Conservation (phyloP, 1,284 basidiomycete genomes). For the Leccinum griseonigrum region DNA sequence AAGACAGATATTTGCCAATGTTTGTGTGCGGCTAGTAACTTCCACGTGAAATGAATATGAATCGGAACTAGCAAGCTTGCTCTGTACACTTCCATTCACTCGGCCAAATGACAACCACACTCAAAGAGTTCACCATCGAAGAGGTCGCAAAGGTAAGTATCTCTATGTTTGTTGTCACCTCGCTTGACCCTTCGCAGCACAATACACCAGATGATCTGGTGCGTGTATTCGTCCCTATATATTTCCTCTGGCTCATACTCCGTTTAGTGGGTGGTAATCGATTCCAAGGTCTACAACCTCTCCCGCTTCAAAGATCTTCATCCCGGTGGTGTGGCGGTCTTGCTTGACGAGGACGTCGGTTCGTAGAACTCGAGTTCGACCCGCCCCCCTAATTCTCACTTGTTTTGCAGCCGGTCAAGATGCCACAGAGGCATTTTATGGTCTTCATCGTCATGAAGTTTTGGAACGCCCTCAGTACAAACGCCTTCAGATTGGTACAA, state of each 20-base stretch:
- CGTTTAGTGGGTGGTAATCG: conserved; percentile 78
- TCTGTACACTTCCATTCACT: conserved; percentile 11
- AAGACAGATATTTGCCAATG: neutral
- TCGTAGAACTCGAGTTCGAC: conserved; percentile 25
- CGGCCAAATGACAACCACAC: conserved; percentile 31
- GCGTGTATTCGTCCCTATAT: conserved; percentile 17
- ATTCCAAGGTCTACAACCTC: conserved; percentile 80
- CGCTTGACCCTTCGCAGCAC: conserved; percentile 41
- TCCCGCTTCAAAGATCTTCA: conserved; percentile 78
- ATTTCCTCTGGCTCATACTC: conserved; percentile 10
- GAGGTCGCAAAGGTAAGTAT: conserved; percentile 37
- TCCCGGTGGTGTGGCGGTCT: conserved; percentile 77
- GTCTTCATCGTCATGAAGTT: too few relatives aligned
- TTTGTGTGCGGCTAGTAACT: neutral
- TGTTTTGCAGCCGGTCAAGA: too few relatives aligned
- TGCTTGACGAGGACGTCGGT: conserved; percentile 75
- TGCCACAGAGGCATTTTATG: too few relatives aligned
- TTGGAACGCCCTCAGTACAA: too few relatives aligned
- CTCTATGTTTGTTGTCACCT: neutral
- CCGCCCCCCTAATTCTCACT: too few relatives aligned
- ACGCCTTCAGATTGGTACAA: too few relatives aligned
- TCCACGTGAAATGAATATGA: conserved; percentile 13
- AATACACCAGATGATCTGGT: conserved; percentile 62
- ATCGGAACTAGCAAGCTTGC: neutral
- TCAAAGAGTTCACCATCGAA: conserved; percentile 37